Base-by-base conservation (phyloP, 345 rosid genomes). In the Euphorbia lathyris region DNA sequence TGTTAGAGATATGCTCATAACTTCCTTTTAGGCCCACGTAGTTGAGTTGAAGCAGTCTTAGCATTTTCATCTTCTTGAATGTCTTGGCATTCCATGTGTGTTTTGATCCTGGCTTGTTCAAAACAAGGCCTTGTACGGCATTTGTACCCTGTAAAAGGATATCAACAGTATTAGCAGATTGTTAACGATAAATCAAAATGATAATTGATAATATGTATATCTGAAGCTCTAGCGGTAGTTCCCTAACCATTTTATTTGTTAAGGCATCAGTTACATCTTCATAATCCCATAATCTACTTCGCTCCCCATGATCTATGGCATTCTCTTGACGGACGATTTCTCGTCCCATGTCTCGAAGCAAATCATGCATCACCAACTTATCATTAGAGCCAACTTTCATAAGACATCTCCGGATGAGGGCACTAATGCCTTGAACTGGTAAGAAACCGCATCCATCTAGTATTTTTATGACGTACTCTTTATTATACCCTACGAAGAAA, bases 321-420 rank as follows among this genome's bases (percentile, higher is more conserved):
- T 20, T 29, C 40, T 64, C 62, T 22, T 63, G 38, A 1, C 66
- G 71, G n/a, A 75, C 82, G 30, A 72, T 59, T 6, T 64, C 68
- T 50, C 82, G 68, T 25, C 79, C 82, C 69, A 79, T 53, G 32
- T 72, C 77, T 13, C 70, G 70, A 3, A 68, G 52, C 69, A 66
- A 58, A 69, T 63, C 66, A 63, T 75, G 78, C 78, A 75, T 70
- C 26, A 6, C 7, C 20, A 75, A 17, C 61, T 26, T 64, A 9
- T 76, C 58, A 12, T 26, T 11, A 25, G 5, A 1, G 26, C 16
- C 42, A 32, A 73, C 53, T 34, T 59, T 59, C 12, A 73, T 40
- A 17, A 73, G 73, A 30, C 61, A 57, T 50, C 58, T 65, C 17
- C 40, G 38, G 2, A 13, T 22, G 5, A 77, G 80, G 45, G 32